Base-by-base conservation (phyloP, 2,329 filamentous ascomycete genomes). In the Penicillium vulpinum region DNA sequence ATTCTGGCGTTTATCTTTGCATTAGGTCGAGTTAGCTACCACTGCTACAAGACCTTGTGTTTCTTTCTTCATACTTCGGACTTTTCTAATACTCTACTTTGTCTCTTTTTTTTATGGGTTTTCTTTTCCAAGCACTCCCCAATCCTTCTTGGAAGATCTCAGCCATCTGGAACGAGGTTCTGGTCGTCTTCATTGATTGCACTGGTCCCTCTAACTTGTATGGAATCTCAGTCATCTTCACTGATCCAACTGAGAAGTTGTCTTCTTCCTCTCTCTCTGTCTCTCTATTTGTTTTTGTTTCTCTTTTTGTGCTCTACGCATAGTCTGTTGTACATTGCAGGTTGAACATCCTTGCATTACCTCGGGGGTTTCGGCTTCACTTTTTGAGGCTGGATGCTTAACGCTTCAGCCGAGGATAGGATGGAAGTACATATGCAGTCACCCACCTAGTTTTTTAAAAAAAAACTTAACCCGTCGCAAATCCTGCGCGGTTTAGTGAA, bases 131-230 rank as follows among this genome's bases (percentile, higher is more conserved):
- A 33, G 44, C 55, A 59, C 47, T 56, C 54, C 49, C 41, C 40
- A 48, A 51, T 44, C 43, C 21, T 35, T 5, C 24, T 26, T 31
- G 22, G 43, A 36, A 35, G n/a, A 38, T 28, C 24, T 33, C 36
- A 38, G 11, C 41, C 33, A 51, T 51, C 24, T 24, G 33, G 22
- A 40, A 5, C 24, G 36, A 50, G 54, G 46, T 51, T 61, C 68
- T 59, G 72, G 71, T 74, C 71, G 62, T 73, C 72, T 74, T 74
- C 18, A 66, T 46, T 74, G 72, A 70, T 65, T 66, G 71, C 56
- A 74, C 72, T 73, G 65, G 52, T 56, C 47, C 35, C 31, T 54
- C 28, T 22, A 3, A n/a, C 28, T 35, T 35, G 26, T 22, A 28
- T 51, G 49, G 50, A 26, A 47, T 60, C 62, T 65, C 62, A 61